Base-by-base conservation (phyloP, 2,329 filamentous ascomycete genomes). In the Trichoderma atroviride region DNA sequence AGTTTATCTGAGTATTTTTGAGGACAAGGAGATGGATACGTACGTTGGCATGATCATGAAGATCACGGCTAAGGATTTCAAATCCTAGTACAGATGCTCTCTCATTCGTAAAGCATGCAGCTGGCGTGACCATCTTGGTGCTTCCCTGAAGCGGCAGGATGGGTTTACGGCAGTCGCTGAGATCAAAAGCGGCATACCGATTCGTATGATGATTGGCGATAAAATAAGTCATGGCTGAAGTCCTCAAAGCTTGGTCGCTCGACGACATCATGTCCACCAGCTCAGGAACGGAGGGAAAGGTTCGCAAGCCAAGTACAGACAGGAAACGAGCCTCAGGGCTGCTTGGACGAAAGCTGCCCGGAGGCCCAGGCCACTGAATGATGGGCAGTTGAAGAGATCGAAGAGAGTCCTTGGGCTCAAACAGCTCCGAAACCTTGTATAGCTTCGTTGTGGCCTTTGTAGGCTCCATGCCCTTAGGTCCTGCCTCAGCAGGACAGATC, bases 61-160 rank as follows among this genome's bases (percentile, higher is more conserved):
- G 84, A 72, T 96, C 92, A 59, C 82, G 86, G 71, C 88, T 86
- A 40, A 99, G 81, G 22, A 97, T 91, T 31, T 89, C 85, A 75
- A 97, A 98, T 0, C 92, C 93, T 64, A 99, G 85, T 5, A 96
- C 84, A 0, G 90, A 85, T 27, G 92, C 92, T 53, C 87, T 87
- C 50, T 91, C 87, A 73, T 98, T 95, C 0, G 90, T 93, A 76
- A 93, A 99, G 76, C 94, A 97, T 70, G 89, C 87, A 1, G 86
- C 87, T 0, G 95, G 94, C 0, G 86, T 81, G 1, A 93, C 92
- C 33, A 97, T 83, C 68, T 88, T 85, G 4, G 84, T 82, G n/a
- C 87, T 86, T 19, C 88, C 89, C 73, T 94, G 86, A 1, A 96
- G 81, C 1, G 94, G 94, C 47, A 98, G 81, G 70, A 93, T 92